These are phyloP conservation scores for Talaromyces marneffei DNA, from an alignment of 2,329 filamentous ascomycete genomes.

Conservation along the genomic window DNA sequence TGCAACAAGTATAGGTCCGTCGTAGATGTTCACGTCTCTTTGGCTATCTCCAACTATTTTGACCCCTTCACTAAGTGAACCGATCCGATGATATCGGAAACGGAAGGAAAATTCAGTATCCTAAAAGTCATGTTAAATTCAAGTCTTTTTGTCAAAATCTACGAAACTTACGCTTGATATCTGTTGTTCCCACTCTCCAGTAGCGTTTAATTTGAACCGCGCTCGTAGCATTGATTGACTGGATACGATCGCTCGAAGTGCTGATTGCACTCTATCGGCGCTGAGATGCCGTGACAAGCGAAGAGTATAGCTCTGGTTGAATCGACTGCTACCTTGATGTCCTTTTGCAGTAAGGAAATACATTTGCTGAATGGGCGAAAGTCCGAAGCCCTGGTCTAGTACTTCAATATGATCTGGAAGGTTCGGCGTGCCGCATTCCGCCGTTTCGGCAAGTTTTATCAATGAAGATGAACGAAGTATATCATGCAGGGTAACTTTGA, in stretches of 20 bases:
- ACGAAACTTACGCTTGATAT: conserved; percentile 8
- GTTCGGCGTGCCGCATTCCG: conserved; percentile 17
- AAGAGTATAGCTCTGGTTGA: conserved; percentile 15
- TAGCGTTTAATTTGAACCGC: neutral
- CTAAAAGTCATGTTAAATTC: conserved; percentile 16
- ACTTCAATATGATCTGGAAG: conserved; percentile 22
- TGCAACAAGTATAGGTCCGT: conserved; percentile 33
- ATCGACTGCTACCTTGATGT: conserved; percentile 20
- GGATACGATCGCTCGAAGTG: conserved; percentile 26
- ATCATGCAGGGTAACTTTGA: conserved; percentile 30
- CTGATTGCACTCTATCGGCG: conserved; percentile 21
- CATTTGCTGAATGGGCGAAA: conserved; percentile 32
- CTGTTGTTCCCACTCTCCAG: conserved; percentile 17
- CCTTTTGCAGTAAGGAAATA: conserved; percentile 24
- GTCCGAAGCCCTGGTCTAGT: conserved; percentile 23
- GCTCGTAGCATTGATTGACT: conserved; percentile 25
- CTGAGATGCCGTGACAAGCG: conserved; percentile 21
- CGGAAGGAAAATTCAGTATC: conserved; percentile 23
- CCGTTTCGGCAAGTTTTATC: conserved; percentile 25
- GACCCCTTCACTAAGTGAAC: conserved; percentile 19
- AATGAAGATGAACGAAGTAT: conserved; percentile 32
- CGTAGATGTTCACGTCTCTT: conserved; percentile 21
- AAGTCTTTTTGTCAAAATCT: neutral
- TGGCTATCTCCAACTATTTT: conserved; percentile 19
- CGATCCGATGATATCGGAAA: conserved; percentile 5